Percentiles rank a stretch among this genome's conserved stretches.
Evolutionary conservation across 2,329 filamentous ascomycete species (phyloP).

Genomic region (Tolypocladium sp.): DNA sequence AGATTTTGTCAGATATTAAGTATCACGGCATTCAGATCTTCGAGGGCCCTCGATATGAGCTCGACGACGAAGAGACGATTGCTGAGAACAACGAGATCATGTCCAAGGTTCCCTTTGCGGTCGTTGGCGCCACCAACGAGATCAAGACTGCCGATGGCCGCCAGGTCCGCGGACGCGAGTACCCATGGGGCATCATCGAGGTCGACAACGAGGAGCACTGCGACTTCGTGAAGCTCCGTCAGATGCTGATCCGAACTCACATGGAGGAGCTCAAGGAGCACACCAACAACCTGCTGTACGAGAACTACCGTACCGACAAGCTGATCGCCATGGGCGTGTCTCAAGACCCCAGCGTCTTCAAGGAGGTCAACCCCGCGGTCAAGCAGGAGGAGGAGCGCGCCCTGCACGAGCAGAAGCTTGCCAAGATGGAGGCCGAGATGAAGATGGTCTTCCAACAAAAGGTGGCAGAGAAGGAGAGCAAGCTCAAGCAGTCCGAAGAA

Average conservation of each 20-base stretch:
- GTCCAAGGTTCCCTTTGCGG: constrained; percentile 98
- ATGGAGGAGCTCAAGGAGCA: constrained; percentile 99
- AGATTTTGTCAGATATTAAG: constrained; percentile 96
- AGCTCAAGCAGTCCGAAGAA: constrained; percentile 98
- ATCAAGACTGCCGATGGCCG: constrained; percentile 86
- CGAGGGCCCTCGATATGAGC: constrained; percentile 94
- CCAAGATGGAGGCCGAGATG: constrained; percentile 99
- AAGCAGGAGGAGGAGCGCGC: constrained; percentile 99
- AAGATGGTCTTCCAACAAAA: constrained; percentile 99
- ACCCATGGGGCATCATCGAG: constrained; percentile 98
- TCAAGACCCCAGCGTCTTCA: constrained; percentile 98
- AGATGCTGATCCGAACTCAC: constrained; percentile 99
- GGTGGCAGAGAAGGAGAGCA: constrained; percentile 98
- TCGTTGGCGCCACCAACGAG: constrained; percentile 94
- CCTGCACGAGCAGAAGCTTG: constrained; percentile 97
- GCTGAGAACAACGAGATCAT: constrained; percentile 99
- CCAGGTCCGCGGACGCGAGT: constrained; percentile 89
- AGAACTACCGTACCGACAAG: constrained; percentile 99
- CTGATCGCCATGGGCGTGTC: constrained; percentile 97
- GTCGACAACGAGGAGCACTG: constrained; percentile 99
- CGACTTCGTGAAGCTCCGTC: constrained; percentile 98
- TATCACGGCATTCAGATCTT: constrained; percentile 98
- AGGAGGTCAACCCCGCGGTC: constrained; percentile 99
- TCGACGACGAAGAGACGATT: constrained; percentile 98
- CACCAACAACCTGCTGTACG: constrained; percentile 97